phyloP scores from a whole-genome alignment of 257 asterid species.

The Solanum piurae region DNA sequence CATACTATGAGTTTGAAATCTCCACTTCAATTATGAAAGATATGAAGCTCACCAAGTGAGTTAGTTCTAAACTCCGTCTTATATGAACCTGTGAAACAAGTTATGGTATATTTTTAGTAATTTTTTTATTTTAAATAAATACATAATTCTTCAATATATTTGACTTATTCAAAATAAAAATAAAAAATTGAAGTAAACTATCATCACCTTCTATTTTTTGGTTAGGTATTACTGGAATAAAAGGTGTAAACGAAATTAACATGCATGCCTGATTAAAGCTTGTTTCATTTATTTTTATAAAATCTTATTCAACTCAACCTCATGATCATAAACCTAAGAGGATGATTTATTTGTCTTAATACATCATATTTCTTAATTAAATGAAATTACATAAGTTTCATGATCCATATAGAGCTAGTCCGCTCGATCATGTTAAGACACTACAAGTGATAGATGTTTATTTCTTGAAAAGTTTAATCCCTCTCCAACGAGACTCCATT shows the following conservation, averaged over 20 bases:
- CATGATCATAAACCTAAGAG: not conserved
- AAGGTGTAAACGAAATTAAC: not conserved
- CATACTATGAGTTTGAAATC: too few relatives aligned
- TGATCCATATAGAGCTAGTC: too few relatives aligned
- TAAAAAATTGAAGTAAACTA: not conserved
- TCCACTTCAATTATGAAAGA: too few relatives aligned
- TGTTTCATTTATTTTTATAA: not conserved
- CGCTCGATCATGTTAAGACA: too few relatives aligned
- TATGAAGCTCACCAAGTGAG: not conserved
- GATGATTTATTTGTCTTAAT: not conserved
- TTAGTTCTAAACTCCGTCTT: not conserved
- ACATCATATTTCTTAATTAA: not conserved
- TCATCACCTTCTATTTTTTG: not conserved
- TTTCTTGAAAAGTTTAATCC: constrained; percentile 17
- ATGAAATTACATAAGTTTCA: too few relatives aligned
- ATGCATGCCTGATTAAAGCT: not conserved
- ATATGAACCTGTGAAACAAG: not conserved
- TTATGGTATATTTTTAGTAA: not conserved
- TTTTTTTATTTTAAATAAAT: not conserved
- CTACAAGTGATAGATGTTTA: not conserved
- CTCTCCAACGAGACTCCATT: constrained; percentile 32
- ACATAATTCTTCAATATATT: not conserved
- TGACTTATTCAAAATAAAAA: not conserved
- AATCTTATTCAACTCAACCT: not conserved
- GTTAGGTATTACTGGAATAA: not conserved